These are phyloP conservation scores for Ophiostoma triangulosporum DNA, from an alignment of 2,329 filamentous ascomycete species.

Conservation along the genomic window DNA sequence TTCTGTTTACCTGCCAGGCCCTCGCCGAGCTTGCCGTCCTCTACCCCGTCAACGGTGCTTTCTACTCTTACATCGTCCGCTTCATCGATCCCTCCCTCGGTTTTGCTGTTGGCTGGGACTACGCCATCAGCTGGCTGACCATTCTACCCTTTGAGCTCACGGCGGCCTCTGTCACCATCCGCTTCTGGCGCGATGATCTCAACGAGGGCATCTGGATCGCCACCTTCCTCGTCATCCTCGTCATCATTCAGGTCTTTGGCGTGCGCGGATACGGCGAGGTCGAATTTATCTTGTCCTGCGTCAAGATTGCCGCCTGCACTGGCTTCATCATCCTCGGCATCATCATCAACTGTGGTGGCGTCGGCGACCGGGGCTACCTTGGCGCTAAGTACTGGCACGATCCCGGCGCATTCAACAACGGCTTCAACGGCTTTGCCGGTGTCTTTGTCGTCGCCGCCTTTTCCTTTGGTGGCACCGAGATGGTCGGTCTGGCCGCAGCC, in stretches of 20 bases:
- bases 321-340: constrained; percentile 55
- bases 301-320: constrained; percentile 44
- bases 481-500: constrained; percentile 38
- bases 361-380: constrained; percentile 42
- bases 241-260: constrained; percentile 40
- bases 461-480: constrained; percentile 37
- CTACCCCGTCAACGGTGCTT: constrained; percentile 48
- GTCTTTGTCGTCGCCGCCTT: constrained; percentile 40
- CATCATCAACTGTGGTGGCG: constrained; percentile 43
- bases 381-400: constrained; percentile 48
- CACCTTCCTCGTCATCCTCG: constrained; percentile 37
- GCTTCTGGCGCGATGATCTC: constrained; percentile 37
- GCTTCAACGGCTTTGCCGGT: constrained; percentile 35
- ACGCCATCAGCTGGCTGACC: constrained; percentile 34
- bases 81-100: constrained; percentile 48
- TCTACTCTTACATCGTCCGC: constrained; percentile 46
- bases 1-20: constrained; percentile 45
- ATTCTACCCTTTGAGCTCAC: constrained; percentile 40
- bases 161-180: constrained; percentile 39
- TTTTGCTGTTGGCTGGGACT: constrained; percentile 41
- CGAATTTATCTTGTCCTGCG: constrained; percentile 42
- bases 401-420: constrained; percentile 39
- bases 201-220: constrained; percentile 42
- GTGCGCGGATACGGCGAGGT: constrained; percentile 46
- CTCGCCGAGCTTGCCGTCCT: constrained; percentile 46